A percentile compares a stretch with the other conserved stretches of the same genome.
phyloP scores from a whole-genome alignment of 169 alveolate species.

The Eimeria necatrix region DNA sequence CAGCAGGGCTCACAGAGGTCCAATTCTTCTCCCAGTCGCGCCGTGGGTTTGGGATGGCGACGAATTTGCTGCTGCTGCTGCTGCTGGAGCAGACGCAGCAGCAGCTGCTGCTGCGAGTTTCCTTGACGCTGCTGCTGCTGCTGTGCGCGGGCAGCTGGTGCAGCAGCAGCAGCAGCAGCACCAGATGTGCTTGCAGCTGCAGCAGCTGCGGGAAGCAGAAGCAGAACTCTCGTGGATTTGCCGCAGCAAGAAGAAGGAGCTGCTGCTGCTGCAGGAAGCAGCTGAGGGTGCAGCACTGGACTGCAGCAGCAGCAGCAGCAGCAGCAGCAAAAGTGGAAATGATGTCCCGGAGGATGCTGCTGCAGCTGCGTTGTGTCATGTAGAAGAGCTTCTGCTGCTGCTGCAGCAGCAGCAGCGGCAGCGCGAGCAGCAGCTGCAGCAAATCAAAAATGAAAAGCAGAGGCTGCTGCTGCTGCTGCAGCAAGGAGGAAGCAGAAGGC shows the following conservation, averaged over 20 bases:
- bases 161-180: conserved; percentile 43
- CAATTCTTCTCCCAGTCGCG: not conserved
- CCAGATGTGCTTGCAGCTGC: conserved; percentile 1
- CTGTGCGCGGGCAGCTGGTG: conserved; percentile 32
- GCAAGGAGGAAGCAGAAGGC: not conserved
- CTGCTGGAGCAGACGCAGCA: conserved; percentile 17
- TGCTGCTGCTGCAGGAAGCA: conserved; percentile 62
- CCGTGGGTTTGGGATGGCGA: conserved; percentile 9
- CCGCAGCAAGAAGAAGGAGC: not conserved
- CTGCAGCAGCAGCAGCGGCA: conserved; percentile 53
- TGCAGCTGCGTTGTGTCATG: not conserved
- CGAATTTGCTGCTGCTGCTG: conserved; percentile 31
- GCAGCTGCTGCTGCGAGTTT: conserved; percentile 30
- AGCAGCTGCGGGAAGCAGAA: conserved; percentile 25
- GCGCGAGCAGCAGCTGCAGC: conserved; percentile 66
- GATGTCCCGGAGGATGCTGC: conserved; percentile 12
- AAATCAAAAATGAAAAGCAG: not conserved
- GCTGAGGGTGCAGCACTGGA: conserved; percentile 42
- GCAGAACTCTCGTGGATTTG: not conserved
- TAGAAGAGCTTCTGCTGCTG: conserved; percentile 4
- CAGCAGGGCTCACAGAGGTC: conserved; percentile 12
- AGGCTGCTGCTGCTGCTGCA: conserved; percentile 43
- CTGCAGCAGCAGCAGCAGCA: conserved; percentile 19
- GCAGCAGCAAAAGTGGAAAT: not conserved
- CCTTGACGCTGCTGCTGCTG: conserved; percentile 22